These are phyloP conservation scores for Hippophae tibetana DNA, from an alignment of 306 rosid species.

Conservation along the genomic window DNA sequence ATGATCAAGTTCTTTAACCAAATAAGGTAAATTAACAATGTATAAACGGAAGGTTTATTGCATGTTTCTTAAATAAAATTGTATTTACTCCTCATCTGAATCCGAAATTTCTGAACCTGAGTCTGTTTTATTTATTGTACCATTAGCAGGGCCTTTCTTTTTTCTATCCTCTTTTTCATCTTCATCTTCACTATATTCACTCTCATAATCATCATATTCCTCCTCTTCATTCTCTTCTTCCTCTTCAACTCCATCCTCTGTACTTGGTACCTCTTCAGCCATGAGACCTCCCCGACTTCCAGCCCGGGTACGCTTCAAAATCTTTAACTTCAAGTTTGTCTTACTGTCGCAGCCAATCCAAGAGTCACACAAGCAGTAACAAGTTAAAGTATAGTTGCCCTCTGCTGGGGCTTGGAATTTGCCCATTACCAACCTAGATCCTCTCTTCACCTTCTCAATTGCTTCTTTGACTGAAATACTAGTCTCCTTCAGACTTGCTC, in stretches of 20 bases:
- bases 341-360: constrained; percentile 89
- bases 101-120: constrained; percentile 29
- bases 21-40: constrained; percentile 4
- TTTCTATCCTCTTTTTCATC: constrained; percentile 32
- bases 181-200: constrained; percentile 57
- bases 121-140: constrained; percentile 15
- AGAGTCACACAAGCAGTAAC: constrained; percentile 80
- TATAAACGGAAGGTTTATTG: background rate
- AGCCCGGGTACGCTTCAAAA: constrained; percentile 90
- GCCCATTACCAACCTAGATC: constrained; percentile 71
- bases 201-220: constrained; percentile 57
- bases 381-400: constrained; percentile 77
- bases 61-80: constrained; percentile 2
- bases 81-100: constrained; percentile 33
- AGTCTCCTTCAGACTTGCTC: constrained; percentile 67
- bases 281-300: constrained; percentile 58
- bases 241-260: constrained; percentile 52
- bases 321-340: constrained; percentile 58
- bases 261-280: constrained; percentile 37
- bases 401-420: constrained; percentile 88
- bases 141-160: constrained; percentile 35
- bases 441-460: constrained; percentile 74
- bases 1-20: constrained; percentile 18
- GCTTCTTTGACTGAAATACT: constrained; percentile 64
- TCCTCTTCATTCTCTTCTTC: constrained; percentile 56